A percentile compares a stretch with the other conserved stretches of the same genome.
Evolutionary conservation across 176 grass and related monocot species (phyloP).

Genomic region (Paspalum vaginatum): DNA sequence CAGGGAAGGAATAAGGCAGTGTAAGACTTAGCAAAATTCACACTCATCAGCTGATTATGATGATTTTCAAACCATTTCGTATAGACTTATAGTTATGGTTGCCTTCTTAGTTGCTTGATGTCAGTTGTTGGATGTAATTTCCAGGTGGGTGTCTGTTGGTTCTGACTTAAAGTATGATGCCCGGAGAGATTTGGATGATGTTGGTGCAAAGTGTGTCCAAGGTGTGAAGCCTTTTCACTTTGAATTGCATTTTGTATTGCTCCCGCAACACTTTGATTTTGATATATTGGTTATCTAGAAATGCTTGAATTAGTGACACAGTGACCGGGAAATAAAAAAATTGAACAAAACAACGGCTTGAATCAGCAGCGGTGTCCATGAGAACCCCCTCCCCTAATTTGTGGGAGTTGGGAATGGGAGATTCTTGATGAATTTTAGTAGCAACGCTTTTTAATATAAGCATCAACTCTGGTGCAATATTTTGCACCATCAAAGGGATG

Average conservation of each 20-base stretch:
- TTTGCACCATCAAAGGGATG: conserved; percentile 18
- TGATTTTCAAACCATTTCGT: background rate
- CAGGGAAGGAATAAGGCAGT: conserved; percentile 86
- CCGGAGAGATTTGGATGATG: conserved; percentile 97
- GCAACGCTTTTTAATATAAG: background rate
- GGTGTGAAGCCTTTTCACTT: conserved; percentile 48
- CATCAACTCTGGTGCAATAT: background rate
- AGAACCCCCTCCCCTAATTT: background rate
- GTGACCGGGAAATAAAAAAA: conserved; percentile 11
- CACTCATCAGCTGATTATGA: conserved; percentile 17
- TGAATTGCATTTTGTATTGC: conserved; percentile 23
- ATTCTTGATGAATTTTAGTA: conserved; percentile 12
- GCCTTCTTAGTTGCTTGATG: conserved; percentile 31
- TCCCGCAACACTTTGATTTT: conserved; percentile 3
- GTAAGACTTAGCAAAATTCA: conserved; percentile 59
- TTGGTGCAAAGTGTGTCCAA: conserved; percentile 88
- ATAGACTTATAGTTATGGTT: background rate
- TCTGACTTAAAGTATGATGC: conserved; percentile 98
- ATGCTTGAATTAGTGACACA: background rate
- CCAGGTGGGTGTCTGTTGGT: conserved; percentile 94
- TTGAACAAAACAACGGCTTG: conserved; percentile 14
- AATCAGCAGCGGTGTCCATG: background rate
- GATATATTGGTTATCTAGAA: conserved; percentile 15
- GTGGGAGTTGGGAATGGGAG: conserved; percentile 16
- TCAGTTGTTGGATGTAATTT: conserved; percentile 37